Evolutionary conservation across 2,329 filamentous ascomycete species (phyloP).

Genomic region (Aspergillus pseudoviridinutans): DNA sequence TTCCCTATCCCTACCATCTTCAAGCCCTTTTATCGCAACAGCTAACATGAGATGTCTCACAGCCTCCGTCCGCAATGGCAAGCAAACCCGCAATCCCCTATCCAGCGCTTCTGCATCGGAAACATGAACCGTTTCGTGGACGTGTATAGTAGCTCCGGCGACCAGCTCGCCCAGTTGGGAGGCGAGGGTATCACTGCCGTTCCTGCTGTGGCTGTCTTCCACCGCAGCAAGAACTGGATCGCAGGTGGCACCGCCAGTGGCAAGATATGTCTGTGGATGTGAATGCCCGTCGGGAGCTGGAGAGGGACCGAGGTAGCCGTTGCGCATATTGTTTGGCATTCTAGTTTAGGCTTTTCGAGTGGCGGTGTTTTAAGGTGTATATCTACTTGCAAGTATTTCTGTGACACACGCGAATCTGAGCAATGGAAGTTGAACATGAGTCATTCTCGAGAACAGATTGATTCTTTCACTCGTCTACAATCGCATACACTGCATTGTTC

Average conservation of each 20-base stretch:
- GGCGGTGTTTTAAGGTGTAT: not conserved
- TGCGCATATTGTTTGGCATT: not conserved
- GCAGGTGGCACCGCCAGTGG: slow-evolving; percentile 87
- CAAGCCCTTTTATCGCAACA: not conserved
- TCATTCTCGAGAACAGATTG: not conserved
- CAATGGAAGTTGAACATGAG: not conserved
- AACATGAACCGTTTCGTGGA: slow-evolving; percentile 99
- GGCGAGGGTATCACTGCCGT: slow-evolving; percentile 92
- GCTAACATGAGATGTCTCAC: slow-evolving; percentile 2
- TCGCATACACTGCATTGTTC: not conserved
- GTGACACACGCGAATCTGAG: not conserved
- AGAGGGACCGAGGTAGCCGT: not conserved
- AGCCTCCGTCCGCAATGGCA: slow-evolving; percentile 87
- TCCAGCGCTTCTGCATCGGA: slow-evolving; percentile 85
- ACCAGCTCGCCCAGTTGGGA: slow-evolving; percentile 83
- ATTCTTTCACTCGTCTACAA: not conserved
- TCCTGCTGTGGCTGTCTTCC: slow-evolving; percentile 86
- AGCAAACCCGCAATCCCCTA: slow-evolving; percentile 66
- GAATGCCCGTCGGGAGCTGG: slow-evolving; percentile 12
- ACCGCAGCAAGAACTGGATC: slow-evolving; percentile 85
- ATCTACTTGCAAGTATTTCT: not conserved
- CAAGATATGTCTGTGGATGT: slow-evolving; percentile 90
- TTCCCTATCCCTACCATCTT: slow-evolving; percentile 18
- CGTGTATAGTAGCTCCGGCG: slow-evolving; percentile 74
- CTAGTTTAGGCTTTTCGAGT: not conserved